phyloP scores from a whole-genome alignment of 176 grass and related monocot species.

The Triticum monococcum region DNA sequence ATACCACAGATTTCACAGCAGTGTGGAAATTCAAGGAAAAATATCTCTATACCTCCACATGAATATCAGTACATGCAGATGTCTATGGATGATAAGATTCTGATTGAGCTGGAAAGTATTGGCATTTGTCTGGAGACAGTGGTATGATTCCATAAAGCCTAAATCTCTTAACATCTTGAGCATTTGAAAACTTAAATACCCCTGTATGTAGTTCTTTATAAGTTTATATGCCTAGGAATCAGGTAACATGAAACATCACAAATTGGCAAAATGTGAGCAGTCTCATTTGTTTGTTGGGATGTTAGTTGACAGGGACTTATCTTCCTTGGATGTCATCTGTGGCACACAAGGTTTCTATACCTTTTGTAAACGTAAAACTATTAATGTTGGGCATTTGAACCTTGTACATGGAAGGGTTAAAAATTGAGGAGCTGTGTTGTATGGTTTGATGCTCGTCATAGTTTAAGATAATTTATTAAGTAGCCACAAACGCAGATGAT shows the following conservation, averaged over 20 bases:
- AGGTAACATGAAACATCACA: slow-evolving; percentile 7
- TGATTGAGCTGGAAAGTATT: slow-evolving; percentile 85
- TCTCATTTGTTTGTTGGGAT: slow-evolving; percentile 11
- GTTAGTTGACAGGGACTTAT: background rate
- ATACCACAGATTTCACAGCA: slow-evolving; percentile 29
- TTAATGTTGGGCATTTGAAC: background rate
- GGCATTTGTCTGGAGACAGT: slow-evolving; percentile 60
- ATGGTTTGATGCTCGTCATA: too few relatives aligned
- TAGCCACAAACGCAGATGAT: background rate
- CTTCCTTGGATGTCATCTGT: background rate
- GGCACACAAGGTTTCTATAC: background rate
- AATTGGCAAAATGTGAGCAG: background rate
- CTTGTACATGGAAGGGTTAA: background rate
- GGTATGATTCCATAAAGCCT: slow-evolving; percentile 46
- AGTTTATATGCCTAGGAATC: background rate
- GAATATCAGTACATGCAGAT: slow-evolving; percentile 65
- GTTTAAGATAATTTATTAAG: background rate
- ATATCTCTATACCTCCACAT: slow-evolving; percentile 41
- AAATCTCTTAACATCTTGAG: background rate
- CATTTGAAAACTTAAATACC: background rate
- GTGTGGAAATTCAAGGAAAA: slow-evolving; percentile 35
- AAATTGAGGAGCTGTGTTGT: background rate
- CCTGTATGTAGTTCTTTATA: background rate
- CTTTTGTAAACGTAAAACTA: background rate
- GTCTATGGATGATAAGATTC: slow-evolving; percentile 73